A percentile compares a stretch with the other conserved stretches of the same genome.
Evolutionary conservation across 108 stramenopile species (phyloP).

Genomic region (Parmales sp.): DNA sequence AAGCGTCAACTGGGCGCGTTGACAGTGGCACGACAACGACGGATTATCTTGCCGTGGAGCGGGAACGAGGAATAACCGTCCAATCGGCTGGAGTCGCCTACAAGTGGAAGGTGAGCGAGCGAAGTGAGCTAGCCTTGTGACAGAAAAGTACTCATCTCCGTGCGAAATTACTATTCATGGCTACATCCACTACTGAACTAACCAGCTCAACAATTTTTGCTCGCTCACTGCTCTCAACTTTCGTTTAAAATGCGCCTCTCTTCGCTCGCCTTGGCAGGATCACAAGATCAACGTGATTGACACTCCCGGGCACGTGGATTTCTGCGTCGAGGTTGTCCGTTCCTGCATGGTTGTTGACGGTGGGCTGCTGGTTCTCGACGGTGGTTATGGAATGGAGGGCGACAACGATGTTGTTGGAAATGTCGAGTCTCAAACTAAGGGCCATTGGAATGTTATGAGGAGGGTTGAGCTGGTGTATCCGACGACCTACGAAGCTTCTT

Average conservation of each 20-base stretch:
- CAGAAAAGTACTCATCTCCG: background rate
- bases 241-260: background rate
- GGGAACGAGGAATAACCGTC: constrained; percentile 98
- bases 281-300: constrained; percentile 75
- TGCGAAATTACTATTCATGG: background rate
- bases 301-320: constrained; percentile 99
- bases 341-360: constrained; percentile 93
- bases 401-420: no score
- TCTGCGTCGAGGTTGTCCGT: constrained; percentile 93
- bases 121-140: background rate
- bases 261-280: background rate
- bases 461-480: no score
- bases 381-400: constrained; percentile 94
- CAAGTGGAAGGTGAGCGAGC: constrained; percentile 59
- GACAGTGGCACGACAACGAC: constrained; percentile 93
- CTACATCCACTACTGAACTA: background rate
- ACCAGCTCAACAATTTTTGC: background rate
- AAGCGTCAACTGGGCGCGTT: constrained; percentile 64
- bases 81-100: constrained; percentile 90
- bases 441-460: constrained; percentile 84
- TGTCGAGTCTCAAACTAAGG: constrained; percentile 96
- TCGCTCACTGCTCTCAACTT: background rate
- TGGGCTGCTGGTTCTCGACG: constrained; percentile 89
- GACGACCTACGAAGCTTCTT: no score
- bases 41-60: constrained; percentile 91